A percentile compares a stretch with the other conserved stretches of the same genome.
Evolutionary conservation across 352 stramenopile species (phyloP).

Genomic region (Globisporangium uncinulatum): DNA sequence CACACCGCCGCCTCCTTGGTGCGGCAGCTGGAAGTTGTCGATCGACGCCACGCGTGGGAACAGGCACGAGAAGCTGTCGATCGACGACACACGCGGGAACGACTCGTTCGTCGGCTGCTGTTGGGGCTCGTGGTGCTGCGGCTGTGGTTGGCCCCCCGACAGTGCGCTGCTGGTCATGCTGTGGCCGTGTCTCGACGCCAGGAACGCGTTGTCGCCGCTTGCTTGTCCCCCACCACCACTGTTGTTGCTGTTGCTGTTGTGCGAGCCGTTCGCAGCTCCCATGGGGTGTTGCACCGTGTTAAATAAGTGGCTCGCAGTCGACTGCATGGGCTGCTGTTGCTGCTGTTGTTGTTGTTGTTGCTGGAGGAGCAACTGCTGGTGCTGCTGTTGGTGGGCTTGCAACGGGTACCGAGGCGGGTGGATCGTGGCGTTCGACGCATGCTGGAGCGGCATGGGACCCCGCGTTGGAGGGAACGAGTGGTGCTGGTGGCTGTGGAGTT

Average conservation of each 20-base stretch:
- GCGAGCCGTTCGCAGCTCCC: background rate
- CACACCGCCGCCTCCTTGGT: slow-evolving; percentile 10
- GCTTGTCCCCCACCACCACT: background rate
- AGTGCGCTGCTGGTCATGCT: background rate
- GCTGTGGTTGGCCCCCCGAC: background rate
- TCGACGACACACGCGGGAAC: slow-evolving; percentile 73
- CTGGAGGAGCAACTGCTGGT: slow-evolving; percentile 3
- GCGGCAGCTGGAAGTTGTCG: slow-evolving; percentile 61
- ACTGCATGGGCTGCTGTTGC: slow-evolving; percentile 7
- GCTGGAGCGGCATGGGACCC: slow-evolving; percentile 12
- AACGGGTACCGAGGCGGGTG: slow-evolving; percentile 7
- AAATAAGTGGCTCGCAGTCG: slow-evolving; percentile 13
- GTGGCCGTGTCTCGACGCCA: background rate
- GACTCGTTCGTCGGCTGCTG: slow-evolving; percentile 15
- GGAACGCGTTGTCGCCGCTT: slow-evolving; percentile 1
- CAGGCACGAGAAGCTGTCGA: slow-evolving; percentile 80
- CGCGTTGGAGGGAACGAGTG: slow-evolving; percentile 13
- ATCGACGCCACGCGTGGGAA: slow-evolving; percentile 81
- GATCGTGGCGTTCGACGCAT: background rate
- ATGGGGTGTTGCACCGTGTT: slow-evolving; percentile 7
- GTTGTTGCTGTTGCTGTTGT: too few relatives aligned
- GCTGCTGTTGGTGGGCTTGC: slow-evolving; percentile 8
- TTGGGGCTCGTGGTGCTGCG: background rate
- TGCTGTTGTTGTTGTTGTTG: slow-evolving; percentile 4
- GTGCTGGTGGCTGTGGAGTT: slow-evolving; percentile 4